These are phyloP conservation scores for Epichloe gansuensis DNA, from an alignment of 2,329 filamentous ascomycete genomes.

Conservation along the genomic window DNA sequence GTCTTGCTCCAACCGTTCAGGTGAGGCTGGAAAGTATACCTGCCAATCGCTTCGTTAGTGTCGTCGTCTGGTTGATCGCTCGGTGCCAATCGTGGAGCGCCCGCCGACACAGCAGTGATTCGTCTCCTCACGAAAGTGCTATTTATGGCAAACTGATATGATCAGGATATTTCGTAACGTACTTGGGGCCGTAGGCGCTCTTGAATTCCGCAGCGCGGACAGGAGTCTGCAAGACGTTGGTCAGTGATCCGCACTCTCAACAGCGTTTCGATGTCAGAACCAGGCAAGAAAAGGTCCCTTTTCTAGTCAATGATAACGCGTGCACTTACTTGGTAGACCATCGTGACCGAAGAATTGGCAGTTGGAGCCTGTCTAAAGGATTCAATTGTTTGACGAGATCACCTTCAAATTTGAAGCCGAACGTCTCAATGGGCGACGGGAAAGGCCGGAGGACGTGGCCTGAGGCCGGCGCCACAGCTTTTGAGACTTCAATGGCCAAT, in stretches of 20 bases:
- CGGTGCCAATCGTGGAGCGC: neutral
- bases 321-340: constrained; percentile 28
- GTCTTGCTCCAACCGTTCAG: constrained; percentile 36
- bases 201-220: constrained; percentile 39
- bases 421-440: constrained; percentile 19
- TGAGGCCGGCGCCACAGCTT: constrained; percentile 12
- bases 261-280: neutral
- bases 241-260: constrained; percentile 16
- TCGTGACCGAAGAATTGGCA: constrained; percentile 21
- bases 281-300: neutral
- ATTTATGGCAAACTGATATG: neutral
- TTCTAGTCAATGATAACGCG: neutral
- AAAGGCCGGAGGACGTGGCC: constrained; percentile 22
- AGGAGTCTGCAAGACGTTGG: constrained; percentile 29
- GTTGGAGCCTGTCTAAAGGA: constrained; percentile 17
- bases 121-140: neutral
- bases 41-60: constrained; percentile 23
- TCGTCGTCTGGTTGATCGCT: neutral
- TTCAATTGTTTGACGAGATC: constrained; percentile 24
- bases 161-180: constrained; percentile 18
- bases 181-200: constrained; percentile 56
- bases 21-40: constrained; percentile 48
- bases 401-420: constrained; percentile 10
- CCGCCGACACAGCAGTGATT: neutral
- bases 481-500: constrained; percentile 7